A percentile compares a stretch with the other conserved stretches of the same genome.
Conservation (phyloP, 768 basidiomycete species). For the Amanita rimosa region DNA sequence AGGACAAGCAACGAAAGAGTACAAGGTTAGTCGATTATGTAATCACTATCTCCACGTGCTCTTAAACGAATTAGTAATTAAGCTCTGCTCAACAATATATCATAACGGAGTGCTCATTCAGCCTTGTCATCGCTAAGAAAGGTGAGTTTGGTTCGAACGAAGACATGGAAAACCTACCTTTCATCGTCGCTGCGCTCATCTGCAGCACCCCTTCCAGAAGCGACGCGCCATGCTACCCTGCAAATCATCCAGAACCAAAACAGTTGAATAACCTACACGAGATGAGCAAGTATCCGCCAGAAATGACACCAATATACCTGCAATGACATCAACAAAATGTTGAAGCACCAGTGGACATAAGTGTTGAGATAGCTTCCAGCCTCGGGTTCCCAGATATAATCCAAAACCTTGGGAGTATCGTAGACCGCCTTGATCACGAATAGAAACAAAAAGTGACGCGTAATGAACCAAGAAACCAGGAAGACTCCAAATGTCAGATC, state of each 20-base stretch:
- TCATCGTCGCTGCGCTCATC: conserved; percentile 86
- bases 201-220: conserved; percentile 61
- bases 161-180: neutral
- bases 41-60: conserved; percentile 8
- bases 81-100: neutral
- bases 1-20: conserved; percentile 3
- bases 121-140: conserved; percentile 3
- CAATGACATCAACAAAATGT: conserved; percentile 39
- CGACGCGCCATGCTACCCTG: conserved; percentile 71
- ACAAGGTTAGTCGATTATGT: conserved; percentile 6
- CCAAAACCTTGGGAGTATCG: conserved; percentile 38
- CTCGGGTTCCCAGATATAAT: conserved; percentile 48
- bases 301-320: conserved; percentile 36
- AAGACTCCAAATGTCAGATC: conserved; percentile 75
- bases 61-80: neutral
- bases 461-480: conserved; percentile 83
- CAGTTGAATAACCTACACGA: conserved; percentile 50
- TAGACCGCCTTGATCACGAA: conserved; percentile 48
- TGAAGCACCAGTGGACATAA: conserved; percentile 35
- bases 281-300: conserved; percentile 7
- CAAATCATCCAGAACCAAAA: conserved; percentile 86
- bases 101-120: neutral
- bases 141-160: neutral
- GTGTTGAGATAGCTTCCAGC: conserved; percentile 45
- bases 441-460: conserved; percentile 77